These are phyloP conservation scores for Phylloboletellus chloephorus DNA, from an alignment of 1,284 basidiomycete species.

Conservation along the genomic window DNA sequence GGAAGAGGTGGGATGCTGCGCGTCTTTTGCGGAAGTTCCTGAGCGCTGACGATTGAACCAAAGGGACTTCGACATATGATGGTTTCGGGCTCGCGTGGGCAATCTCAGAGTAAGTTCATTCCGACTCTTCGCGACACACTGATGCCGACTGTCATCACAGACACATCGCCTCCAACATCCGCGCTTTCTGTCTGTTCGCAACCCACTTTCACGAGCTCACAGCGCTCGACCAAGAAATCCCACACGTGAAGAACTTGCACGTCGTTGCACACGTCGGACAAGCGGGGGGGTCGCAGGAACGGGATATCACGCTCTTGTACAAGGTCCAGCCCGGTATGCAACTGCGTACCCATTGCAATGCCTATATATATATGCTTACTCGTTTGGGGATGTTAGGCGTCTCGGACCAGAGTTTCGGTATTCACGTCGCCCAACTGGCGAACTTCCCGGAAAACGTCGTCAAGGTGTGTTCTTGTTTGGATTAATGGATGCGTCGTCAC, in stretches of 20 bases:
- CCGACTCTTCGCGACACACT: background rate
- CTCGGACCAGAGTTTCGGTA: constrained; percentile 97
- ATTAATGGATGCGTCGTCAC: background rate
- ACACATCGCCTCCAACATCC: constrained; percentile 88
- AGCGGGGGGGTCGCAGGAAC: constrained; percentile 58
- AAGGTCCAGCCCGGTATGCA: constrained; percentile 85
- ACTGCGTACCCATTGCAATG: background rate
- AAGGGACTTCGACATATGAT: constrained; percentile 96
- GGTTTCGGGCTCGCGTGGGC: constrained; percentile 99
- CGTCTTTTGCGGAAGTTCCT: background rate
- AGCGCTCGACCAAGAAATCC: constrained; percentile 71
- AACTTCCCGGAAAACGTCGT: constrained; percentile 95
- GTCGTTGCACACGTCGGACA: constrained; percentile 89
- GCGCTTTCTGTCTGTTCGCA: constrained; percentile 93
- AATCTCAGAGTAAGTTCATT: constrained; percentile 81
- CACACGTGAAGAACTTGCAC: constrained; percentile 91
- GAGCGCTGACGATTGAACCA: background rate
- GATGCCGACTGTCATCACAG: constrained; percentile 37
- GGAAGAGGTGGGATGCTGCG: constrained; percentile 63
- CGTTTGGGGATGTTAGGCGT: constrained; percentile 44
- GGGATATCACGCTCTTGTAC: constrained; percentile 91
- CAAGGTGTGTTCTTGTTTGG: constrained; percentile 48
- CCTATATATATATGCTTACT: background rate
- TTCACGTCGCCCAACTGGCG: constrained; percentile 94
- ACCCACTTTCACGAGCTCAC: constrained; percentile 99